Base-by-base conservation (phyloP, 1,284 basidiomycete species). In the Bondarzewia mesenterica region DNA sequence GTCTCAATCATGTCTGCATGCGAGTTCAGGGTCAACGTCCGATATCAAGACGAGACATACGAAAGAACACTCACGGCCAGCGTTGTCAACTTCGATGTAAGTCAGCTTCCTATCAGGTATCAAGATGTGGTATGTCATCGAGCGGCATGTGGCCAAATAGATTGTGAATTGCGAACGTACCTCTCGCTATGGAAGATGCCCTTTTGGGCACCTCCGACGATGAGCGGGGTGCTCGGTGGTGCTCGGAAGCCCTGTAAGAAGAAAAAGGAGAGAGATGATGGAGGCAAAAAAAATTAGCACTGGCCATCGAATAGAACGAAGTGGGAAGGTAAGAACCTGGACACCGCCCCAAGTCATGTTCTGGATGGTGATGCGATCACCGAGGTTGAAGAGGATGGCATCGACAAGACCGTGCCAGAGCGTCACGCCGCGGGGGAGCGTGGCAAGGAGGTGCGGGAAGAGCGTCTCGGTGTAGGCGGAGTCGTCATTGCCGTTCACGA, bases 391-490 rank as follows among this genome's bases (percentile, higher is more conserved):
- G 15, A 43, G 42, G 15, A 43, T 22, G 8, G 42, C 22, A 26
- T 43, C 42, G 42, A 26, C n/a, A 22, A 43, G 25, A 16, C 42
- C 42, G 5, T 43, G 42, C 42, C 42, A 43, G 23, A 43, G 42
- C 22, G 42, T 43, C 4, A 43, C 10, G 6, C 42, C 42, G 14
- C 42, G 42, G 6, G 42, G 42, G 15, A 43, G 42, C 23, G 16
- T 25, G 23, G 42, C n/a, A 4, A 43, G 26, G 14, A 43, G 26
- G n/a, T 43, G 23, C 6, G 42, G 26, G 42, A 43, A 43, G 23
- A 43, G 42, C 2, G 26, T 27, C 23, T 43, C 42, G 6, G 42
- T 26, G n/a, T 43, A 43, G 14, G 42, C 23, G 23, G 42, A 43
- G 42, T 43, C 20, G 16, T 43, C 42, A 18, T 43, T n/a, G 29